These are phyloP conservation scores for Acanthochlamys bracteata DNA, from an alignment of 106 monocot genomes.

Conservation along the genomic window DNA sequence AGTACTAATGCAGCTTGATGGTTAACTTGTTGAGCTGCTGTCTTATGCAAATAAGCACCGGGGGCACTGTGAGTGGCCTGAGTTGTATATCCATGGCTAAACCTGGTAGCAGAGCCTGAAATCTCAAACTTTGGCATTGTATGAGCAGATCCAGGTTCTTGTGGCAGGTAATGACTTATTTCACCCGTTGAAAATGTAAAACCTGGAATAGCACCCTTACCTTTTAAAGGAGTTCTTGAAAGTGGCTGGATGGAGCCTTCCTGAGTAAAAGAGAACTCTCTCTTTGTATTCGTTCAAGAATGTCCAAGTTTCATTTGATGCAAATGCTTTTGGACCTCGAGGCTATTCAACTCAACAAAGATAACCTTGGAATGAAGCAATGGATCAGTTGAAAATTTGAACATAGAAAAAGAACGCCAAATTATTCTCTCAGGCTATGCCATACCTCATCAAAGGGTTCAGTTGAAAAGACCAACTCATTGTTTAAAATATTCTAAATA, in stretches of 20 bases:
- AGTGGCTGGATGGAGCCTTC: constrained; percentile 24
- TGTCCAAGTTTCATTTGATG: constrained; percentile 48
- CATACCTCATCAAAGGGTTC: constrained; percentile 64
- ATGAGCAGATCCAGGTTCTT: neutral
- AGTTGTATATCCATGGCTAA: no score
- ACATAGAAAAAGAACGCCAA: neutral
- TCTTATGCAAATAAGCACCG: no score
- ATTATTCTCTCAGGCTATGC: no score
- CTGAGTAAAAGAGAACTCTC: constrained; percentile 23
- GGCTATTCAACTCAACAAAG: constrained; percentile 44
- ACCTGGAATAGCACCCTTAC: constrained; percentile 22
- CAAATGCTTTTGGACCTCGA: constrained; percentile 36
- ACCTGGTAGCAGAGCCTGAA: no score
- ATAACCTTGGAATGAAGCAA: constrained; percentile 36
- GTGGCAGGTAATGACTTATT: neutral
- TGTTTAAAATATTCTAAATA: constrained; percentile 49
- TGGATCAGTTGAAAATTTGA: neutral
- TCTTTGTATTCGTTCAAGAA: constrained; percentile 15
- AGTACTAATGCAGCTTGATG: no score
- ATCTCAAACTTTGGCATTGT: no score
- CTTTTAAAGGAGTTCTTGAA: constrained; percentile 7
- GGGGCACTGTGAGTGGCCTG: no score
- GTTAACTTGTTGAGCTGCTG: no score
- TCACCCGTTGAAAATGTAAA: neutral
- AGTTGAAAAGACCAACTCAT: constrained; percentile 35